Conservation (phyloP, 306 rosid genomes). For the Pyrus bretschneideri region DNA sequence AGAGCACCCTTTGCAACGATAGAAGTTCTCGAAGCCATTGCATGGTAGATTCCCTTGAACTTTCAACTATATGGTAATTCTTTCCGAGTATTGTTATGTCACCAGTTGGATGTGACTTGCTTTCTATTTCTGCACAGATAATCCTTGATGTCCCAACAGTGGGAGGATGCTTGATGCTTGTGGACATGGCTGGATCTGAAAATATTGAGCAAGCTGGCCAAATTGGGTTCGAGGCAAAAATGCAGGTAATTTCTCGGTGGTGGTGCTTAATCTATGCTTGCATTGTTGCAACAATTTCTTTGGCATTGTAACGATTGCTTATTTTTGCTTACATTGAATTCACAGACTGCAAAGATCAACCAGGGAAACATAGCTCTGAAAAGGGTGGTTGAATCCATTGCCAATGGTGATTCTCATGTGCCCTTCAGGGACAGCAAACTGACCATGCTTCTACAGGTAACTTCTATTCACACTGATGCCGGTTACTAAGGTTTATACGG, state of each 20-base stretch:
- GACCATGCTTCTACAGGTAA: conserved; percentile 99
- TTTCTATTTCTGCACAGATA: conserved; percentile 39
- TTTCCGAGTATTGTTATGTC: background rate
- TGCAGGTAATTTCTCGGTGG: conserved; percentile 58
- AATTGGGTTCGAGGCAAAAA: conserved; percentile 92
- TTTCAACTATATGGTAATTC: background rate
- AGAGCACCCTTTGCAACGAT: conserved; percentile 94
- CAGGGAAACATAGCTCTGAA: conserved; percentile 92
- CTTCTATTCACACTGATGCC: background rate
- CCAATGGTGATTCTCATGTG: conserved; percentile 97
- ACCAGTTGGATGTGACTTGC: conserved; percentile 1
- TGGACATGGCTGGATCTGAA: conserved; percentile 99
- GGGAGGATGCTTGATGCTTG: conserved; percentile 96
- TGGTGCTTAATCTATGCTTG: background rate
- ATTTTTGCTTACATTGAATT: conserved; percentile 3
- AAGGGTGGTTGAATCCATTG: conserved; percentile 98
- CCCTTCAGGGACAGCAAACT: conserved; percentile 99
- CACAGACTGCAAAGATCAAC: conserved; percentile 90
- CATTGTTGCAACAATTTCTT: background rate
- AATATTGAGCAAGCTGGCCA: conserved; percentile 99
- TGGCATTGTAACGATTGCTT: background rate
- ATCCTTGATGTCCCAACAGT: conserved; percentile 92
- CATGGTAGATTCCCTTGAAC: conserved; percentile 48
- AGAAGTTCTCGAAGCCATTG: conserved; percentile 98
- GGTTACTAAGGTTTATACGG: conserved; percentile 3